Conservation (phyloP, 192 early-diverging fungal genomes). For the Chytriomyces sp. region DNA sequence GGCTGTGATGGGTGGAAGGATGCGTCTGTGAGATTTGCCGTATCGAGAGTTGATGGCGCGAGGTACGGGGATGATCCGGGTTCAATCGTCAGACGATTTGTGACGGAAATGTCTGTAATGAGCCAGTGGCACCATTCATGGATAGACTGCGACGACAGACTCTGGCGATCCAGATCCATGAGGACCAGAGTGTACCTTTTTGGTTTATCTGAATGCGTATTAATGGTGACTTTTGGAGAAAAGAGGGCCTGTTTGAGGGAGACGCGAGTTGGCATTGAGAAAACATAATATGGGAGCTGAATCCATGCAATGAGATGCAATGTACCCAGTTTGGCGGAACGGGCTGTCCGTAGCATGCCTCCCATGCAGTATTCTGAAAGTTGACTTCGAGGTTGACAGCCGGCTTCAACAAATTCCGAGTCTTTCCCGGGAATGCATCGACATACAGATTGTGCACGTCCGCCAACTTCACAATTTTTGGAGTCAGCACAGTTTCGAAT, state of each 20-base stretch:
- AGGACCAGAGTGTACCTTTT: conserved; percentile 47
- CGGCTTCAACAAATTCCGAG: conserved; percentile 24
- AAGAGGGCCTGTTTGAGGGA: conserved; percentile 44
- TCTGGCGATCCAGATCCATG: conserved; percentile 51
- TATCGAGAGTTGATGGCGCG: background rate
- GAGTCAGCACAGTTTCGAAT: conserved; percentile 39
- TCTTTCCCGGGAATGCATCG: conserved; percentile 42
- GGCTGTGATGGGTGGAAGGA: conserved; percentile 37
- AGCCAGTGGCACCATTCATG: conserved; percentile 67
- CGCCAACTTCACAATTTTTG: conserved; percentile 38
- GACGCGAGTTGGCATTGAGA: background rate
- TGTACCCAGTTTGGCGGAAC: conserved; percentile 45
- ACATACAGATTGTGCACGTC: conserved; percentile 38
- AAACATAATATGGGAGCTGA: conserved; percentile 12
- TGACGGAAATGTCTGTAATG: conserved; percentile 55
- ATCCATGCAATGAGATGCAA: conserved; percentile 2
- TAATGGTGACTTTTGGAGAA: conserved; percentile 52
- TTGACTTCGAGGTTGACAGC: conserved; percentile 51
- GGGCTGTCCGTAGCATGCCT: conserved; percentile 49
- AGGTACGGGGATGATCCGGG: conserved; percentile 47
- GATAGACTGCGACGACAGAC: conserved; percentile 39
- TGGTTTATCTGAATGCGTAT: conserved; percentile 18
- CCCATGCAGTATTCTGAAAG: conserved; percentile 55
- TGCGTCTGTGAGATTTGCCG: conserved; percentile 21
- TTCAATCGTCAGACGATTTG: conserved; percentile 45